Base-by-base conservation (phyloP, 495 filamentous ascomycete genomes). In the Podospora pseudocomata region DNA sequence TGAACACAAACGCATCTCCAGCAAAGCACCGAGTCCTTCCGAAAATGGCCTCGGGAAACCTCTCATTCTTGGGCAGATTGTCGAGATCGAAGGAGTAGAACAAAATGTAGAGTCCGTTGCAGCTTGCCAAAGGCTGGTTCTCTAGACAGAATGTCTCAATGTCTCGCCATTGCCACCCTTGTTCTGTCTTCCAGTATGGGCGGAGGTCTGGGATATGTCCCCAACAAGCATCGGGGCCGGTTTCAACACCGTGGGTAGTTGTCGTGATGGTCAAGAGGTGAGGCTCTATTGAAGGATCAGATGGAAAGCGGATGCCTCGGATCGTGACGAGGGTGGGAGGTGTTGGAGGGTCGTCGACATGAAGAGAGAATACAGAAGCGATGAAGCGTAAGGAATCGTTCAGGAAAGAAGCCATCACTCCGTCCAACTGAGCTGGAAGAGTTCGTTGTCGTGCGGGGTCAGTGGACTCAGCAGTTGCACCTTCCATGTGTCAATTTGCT, bases 61-160 rank as follows among this genome's bases (percentile, higher is more conserved):
- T 60, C 23, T 16, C 19, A 23, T 60, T 60, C 20, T 60, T 16
- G 7, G 58, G 58, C 19, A 60, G 58, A 13, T 26, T 27, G 20
- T 60, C 58, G 2, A 60, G 58, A 27, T 60, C 20, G 13, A 60
- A 60, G 19, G 58, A 60, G 23, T 60, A 60, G 58, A 60, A 60
- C 9, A 60, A 30, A 0, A 60, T 20, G 30, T 60, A 60, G 11
- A 60, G 20, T 20, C 58, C 58, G 58, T 49, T 16, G 15, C 39
- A 49, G 39, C 39, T 16, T 11, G 39, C 39, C 6, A 49, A 11
- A 13, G 39, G 39, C 1, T 49, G 39, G 13, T 49, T 49, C 2
- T 49, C 39, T 6, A 49, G 39, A 16, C 9, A 13, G 58, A 60
- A 60, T 5, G 58, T 60, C 23, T 60, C 58, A 2, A 32, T 20